Percentiles rank a stretch among this genome's conserved stretches.
Evolutionary conservation across 1,284 basidiomycete species (phyloP).

Genomic region (Leccinum subrobustum): DNA sequence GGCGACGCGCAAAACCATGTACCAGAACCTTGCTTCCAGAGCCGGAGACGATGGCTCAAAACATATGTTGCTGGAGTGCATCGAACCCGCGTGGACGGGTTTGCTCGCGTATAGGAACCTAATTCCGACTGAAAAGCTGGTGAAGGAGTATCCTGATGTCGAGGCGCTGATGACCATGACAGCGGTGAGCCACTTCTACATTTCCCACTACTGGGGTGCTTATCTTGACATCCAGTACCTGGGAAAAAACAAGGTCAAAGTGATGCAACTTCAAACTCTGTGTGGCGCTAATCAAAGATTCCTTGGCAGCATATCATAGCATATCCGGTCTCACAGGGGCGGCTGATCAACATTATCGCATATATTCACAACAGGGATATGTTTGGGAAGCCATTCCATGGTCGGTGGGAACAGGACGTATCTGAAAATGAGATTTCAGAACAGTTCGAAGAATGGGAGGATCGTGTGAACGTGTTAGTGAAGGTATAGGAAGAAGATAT

Average conservation of each 20-base stretch:
- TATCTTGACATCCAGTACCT: conserved; percentile 36
- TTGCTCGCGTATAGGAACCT: conserved; percentile 17
- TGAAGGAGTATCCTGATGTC: conserved; percentile 33
- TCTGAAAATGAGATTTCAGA: conserved; percentile 32
- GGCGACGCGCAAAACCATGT: conserved; percentile 23
- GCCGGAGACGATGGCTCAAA: conserved; percentile 1
- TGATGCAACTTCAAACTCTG: not conserved
- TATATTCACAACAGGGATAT: conserved; percentile 33
- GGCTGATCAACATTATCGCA: conserved; percentile 43
- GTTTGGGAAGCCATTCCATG: conserved; percentile 37
- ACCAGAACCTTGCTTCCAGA: conserved; percentile 10
- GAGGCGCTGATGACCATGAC: conserved; percentile 35
- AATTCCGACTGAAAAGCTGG: conserved; percentile 14
- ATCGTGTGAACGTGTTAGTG: conserved; percentile 39
- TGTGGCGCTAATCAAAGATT: not conserved
- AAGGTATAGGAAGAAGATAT: conserved; percentile 28
- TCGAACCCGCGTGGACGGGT: conserved; percentile 26
- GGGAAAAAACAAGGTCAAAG: conserved; percentile 43
- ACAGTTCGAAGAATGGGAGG: conserved; percentile 42
- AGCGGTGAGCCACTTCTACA: conserved; percentile 29
- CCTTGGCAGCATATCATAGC: conserved; percentile 37
- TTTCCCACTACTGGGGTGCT: not conserved
- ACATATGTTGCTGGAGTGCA: conserved; percentile 9
- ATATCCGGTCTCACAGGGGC: conserved; percentile 44
- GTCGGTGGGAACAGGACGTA: conserved; percentile 37